Evolutionary conservation across 2,329 filamentous ascomycete species (phyloP).

Genomic region (Xylariaceae sp.): DNA sequence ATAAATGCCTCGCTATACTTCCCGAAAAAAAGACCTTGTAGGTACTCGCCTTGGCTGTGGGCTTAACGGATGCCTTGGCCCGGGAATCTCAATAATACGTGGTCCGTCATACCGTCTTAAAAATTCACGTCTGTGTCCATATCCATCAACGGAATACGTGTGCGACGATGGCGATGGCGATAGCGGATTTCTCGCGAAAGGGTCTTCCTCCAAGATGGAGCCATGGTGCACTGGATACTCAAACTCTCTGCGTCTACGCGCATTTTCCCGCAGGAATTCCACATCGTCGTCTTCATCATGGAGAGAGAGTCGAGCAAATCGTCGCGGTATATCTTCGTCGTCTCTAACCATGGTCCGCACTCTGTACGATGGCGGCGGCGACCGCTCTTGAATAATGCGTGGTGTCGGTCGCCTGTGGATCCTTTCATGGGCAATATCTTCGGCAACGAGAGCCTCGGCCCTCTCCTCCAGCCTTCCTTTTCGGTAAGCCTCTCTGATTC

Average conservation of each 20-base stretch:
- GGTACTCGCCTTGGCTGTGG: conserved; percentile 7
- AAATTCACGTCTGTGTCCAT: background rate
- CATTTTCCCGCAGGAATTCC: conserved; percentile 13
- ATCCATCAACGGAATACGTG: conserved; percentile 17
- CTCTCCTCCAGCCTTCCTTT: conserved; percentile 18
- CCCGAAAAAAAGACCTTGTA: background rate
- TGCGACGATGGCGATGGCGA: conserved; percentile 18
- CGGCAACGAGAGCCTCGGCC: conserved; percentile 9
- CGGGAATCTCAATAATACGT: conserved; percentile 8
- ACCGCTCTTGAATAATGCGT: conserved; percentile 14
- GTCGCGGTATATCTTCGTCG: conserved; percentile 17
- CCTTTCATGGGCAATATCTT: conserved; percentile 6
- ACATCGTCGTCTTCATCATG: conserved; percentile 25
- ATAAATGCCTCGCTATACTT: too few species aligned
- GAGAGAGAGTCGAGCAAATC: conserved; percentile 23
- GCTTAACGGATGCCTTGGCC: background rate
- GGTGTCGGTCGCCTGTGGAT: conserved; percentile 18
- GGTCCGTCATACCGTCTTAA: background rate
- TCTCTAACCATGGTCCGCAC: conserved; percentile 6
- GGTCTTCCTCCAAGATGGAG: conserved; percentile 34
- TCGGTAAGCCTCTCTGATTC: conserved; percentile 28
- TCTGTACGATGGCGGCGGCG: conserved; percentile 12
- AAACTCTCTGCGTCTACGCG: conserved; percentile 25
- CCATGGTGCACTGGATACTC: conserved; percentile 28
- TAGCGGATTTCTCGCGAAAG: conserved; percentile 20